Percentiles rank a stretch among this genome's conserved stretches.
Conservation (phyloP, 2,329 filamentous ascomycete genomes). For the Beauveria scarabaeidicola region DNA sequence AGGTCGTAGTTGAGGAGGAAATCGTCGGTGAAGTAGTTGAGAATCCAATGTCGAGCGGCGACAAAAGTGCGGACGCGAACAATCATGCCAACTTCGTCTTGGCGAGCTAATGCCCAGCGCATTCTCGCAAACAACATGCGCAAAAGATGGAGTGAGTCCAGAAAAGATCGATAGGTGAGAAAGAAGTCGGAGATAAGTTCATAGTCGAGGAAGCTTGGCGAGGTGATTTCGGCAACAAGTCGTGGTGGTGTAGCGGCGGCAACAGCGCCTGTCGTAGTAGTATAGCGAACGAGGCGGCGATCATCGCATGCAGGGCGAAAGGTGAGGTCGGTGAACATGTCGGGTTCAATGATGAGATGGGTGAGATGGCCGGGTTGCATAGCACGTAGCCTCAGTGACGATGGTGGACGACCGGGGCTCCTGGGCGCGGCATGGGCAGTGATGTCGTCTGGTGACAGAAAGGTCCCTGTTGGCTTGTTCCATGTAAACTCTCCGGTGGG, state of each 20-base stretch:
- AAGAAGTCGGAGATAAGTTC: slow-evolving; percentile 97
- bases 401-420: slow-evolving; percentile 22
- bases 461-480: background rate
- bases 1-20: slow-evolving; percentile 71
- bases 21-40: slow-evolving; percentile 96
- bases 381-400: slow-evolving; percentile 32
- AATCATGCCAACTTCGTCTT: slow-evolving; percentile 80
- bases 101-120: slow-evolving; percentile 72
- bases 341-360: slow-evolving; percentile 52
- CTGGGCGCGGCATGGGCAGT: slow-evolving; percentile 16
- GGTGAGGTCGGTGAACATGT: slow-evolving; percentile 75
- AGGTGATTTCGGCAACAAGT: slow-evolving; percentile 92
- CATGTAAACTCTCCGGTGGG: slow-evolving; percentile 18
- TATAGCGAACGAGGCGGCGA: slow-evolving; percentile 73
- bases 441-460: slow-evolving; percentile 25
- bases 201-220: slow-evolving; percentile 91
- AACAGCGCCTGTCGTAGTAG: slow-evolving; percentile 61
- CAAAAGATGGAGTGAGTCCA: slow-evolving; percentile 68
- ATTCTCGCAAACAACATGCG: slow-evolving; percentile 78
- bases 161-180: slow-evolving; percentile 82
- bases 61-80: slow-evolving; percentile 96
- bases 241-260: slow-evolving; percentile 84
- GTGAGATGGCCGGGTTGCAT: slow-evolving; percentile 39
- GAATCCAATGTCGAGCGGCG: slow-evolving; percentile 89
- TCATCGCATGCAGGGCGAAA: slow-evolving; percentile 74